These are phyloP conservation scores for Macrolepiota fuliginosa DNA, from an alignment of 768 basidiomycete genomes.

Conservation along the genomic window DNA sequence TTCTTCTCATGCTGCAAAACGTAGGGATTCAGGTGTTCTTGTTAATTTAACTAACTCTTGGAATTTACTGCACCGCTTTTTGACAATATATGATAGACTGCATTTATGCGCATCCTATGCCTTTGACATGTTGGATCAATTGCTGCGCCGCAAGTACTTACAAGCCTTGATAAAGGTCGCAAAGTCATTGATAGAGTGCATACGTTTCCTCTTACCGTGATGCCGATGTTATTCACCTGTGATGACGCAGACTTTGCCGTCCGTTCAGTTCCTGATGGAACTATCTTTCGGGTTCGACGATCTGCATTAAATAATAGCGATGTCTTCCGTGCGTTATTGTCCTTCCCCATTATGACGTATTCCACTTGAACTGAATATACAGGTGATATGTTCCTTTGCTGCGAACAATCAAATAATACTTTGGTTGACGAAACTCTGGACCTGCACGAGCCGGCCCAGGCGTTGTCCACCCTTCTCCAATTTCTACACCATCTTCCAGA, in stretches of 20 bases:
- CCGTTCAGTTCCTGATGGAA: conserved; percentile 49
- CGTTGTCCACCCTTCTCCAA: conserved; percentile 49
- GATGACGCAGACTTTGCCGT: conserved; percentile 54
- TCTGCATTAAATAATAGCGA: conserved; percentile 51
- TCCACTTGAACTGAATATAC: conserved; percentile 5
- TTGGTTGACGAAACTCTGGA: conserved; percentile 37
- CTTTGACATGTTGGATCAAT: conserved; percentile 9
- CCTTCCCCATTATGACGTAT: conserved; percentile 12
- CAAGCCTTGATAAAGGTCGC: neutral
- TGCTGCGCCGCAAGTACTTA: neutral
- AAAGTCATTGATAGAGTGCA: conserved; percentile 1
- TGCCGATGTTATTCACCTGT: conserved; percentile 40
- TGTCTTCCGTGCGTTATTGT: conserved; percentile 52
- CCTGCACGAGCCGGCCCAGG: conserved; percentile 50
- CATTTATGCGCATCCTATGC: neutral
- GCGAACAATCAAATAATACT: conserved; percentile 30
- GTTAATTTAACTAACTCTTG: conserved; percentile 12
- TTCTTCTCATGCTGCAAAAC: conserved; percentile 18
- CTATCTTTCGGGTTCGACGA: conserved; percentile 48
- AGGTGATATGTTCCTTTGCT: conserved; percentile 72
- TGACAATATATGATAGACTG: conserved; percentile 5
- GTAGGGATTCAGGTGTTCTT: conserved; percentile 11
- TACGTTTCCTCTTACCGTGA: conserved; percentile 16
- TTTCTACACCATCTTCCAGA: conserved; percentile 55
- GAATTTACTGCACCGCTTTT: conserved; percentile 9